Percentiles rank a stretch among this genome's conserved stretches.
phyloP scores from a whole-genome alignment of 257 asterid genomes.

The Nicotiana tabacum region DNA sequence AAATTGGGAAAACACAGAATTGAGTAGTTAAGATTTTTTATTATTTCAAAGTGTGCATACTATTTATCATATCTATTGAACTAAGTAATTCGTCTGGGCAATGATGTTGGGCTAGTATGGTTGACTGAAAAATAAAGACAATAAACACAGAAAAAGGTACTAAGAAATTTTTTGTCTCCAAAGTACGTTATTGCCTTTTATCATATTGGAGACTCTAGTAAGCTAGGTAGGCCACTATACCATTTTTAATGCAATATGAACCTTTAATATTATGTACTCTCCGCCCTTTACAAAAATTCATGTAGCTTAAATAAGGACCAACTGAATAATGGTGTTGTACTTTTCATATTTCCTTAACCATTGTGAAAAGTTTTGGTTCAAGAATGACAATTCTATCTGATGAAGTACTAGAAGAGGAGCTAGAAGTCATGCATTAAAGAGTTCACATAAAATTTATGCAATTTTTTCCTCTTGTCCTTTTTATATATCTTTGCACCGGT shows the following conservation, averaged over 20 bases:
- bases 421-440: not conserved
- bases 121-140: not conserved
- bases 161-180: not conserved
- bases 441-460: not conserved
- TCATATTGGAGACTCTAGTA: not conserved
- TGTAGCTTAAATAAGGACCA: slow-evolving; percentile 5
- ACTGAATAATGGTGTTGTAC: not conserved
- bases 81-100: not conserved
- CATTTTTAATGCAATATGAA: not conserved
- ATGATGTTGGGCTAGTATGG: not conserved
- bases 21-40: not conserved
- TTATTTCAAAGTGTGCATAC: not conserved
- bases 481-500: too few species aligned
- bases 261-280: not conserved
- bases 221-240: not conserved
- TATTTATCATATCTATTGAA: not conserved
- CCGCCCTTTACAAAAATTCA: not conserved
- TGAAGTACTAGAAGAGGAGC: not conserved
- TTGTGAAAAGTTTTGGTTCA: not conserved
- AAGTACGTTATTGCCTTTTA: not conserved
- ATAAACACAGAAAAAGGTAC: not conserved
- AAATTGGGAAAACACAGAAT: too few species aligned
- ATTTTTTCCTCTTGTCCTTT: not conserved
- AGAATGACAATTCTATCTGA: not conserved
- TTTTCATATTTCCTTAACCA: not conserved